Base-by-base conservation (phyloP, 768 basidiomycete genomes). In the Coprinopsis cinerea region DNA sequence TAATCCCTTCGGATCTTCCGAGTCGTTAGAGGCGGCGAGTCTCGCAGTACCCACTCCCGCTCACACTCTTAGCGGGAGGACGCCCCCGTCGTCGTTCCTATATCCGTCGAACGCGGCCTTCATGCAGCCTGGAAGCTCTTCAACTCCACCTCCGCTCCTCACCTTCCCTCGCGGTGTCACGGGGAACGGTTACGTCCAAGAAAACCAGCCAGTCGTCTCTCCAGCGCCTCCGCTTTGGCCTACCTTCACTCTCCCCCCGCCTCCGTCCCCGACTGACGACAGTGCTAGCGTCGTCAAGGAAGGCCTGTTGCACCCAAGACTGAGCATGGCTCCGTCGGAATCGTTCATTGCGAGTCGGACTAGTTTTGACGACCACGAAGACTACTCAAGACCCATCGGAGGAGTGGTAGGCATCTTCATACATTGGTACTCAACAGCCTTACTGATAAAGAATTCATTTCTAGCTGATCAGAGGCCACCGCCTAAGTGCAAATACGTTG, bases 361-460 rank as follows among this genome's bases (percentile, higher is more conserved):
- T 13, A 45, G 44, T 27, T 45, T 45, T 17, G 17, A 32, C 14
- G 44, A 45, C 20, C 44, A 45, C 44, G 26, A 45, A 18, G 44
- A 45, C 20, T 45, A 45, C 22, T 45, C 44, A 7, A 28, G 44
- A 18, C 44, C 44, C 4, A 45, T 45, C 5, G 18, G 44, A 9
- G 44, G 27, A 10, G 24, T 25, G 28, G 36, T 39, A 39, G 14
- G 44, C 32, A 11, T 15, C 4, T 5, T 32, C 4, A 14, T 17
- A 28, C 4, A 23, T 7, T 17, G 9, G 25, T 39, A 17, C 11
- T 39, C 11, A 39, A 9, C 17, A 17, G 6, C 36, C 11, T 6
- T 39, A 18, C 6, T 39, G n/a, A n/a, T n/a, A n/a, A n/a, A n/a
- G n/a, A n/a, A n/a, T n/a, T n/a, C n/a, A n/a, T n/a, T n/a, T n/a